phyloP scores from a whole-genome alignment of 1,284 basidiomycete species.

The Fomes fomentarius region DNA sequence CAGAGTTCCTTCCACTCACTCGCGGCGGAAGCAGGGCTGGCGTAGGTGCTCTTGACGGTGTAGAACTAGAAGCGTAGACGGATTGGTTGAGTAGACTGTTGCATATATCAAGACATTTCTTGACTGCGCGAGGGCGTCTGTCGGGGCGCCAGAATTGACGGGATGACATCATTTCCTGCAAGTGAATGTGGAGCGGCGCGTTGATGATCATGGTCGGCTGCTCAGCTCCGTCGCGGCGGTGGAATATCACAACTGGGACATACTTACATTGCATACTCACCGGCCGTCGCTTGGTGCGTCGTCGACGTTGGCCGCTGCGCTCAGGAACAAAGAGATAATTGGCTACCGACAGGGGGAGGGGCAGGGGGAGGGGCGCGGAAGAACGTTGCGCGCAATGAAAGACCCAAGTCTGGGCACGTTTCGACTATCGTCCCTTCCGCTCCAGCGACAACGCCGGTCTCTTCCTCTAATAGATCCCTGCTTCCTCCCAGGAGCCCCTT shows the following conservation, averaged over 20 bases:
- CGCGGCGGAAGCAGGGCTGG: conserved; percentile 59
- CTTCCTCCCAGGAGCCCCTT: background rate
- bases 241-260: background rate
- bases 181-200: background rate
- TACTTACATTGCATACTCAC: too few species aligned
- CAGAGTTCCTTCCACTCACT: conserved; percentile 59
- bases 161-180: conserved; percentile 19
- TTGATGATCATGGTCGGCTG: background rate
- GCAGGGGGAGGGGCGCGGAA: conserved; percentile 11
- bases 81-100: too few species aligned
- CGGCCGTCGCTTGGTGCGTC: background rate
- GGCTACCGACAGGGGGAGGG: too few species aligned
- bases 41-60: conserved; percentile 6
- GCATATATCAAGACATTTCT: too few species aligned
- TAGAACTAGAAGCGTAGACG: background rate
- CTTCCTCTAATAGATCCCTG: background rate
- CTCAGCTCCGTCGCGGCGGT: background rate
- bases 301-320: background rate
- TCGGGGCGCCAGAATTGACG: background rate
- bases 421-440: conserved; percentile 6
- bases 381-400: conserved; percentile 12
- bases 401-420: background rate
- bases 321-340: too few species aligned
- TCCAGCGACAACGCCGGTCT: conserved; percentile 3
- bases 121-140: too few species aligned